Base-by-base conservation (phyloP, 2,329 filamentous ascomycete species). In the Penicillium sp. region DNA sequence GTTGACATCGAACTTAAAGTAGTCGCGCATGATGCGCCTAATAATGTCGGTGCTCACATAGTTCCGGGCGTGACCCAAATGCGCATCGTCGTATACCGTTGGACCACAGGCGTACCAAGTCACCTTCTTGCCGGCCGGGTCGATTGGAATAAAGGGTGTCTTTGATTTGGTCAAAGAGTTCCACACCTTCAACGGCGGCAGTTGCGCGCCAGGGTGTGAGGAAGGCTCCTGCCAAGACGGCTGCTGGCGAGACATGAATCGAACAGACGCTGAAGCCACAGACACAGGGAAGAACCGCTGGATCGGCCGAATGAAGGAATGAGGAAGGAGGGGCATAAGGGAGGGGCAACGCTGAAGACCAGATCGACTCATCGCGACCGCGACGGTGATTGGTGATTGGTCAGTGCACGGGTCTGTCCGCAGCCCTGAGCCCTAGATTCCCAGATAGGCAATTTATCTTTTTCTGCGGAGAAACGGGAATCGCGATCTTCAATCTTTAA, bases 11-110 rank as follows among this genome's bases (percentile, higher is more conserved):
- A 84, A 92, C 44, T 79, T 78, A 61, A 94, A 93, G 66, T 92
- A 90, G 62, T 90, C 80, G 56, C 76, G 72, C 64, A 94, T 67
- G 53, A 94, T 85, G 54, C 88, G 80, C 44, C 88, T 77, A 51
- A 94, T 80, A 48, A 94, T 88, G 63, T 95, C 88, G 30, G 85
- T 90, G 33, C 82, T 85, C 47, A 94, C 85, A 75, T 94, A 94
- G 68, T 94, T 94, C 52, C 86, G 75, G 18, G 85, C 87, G 65
- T 94, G 87, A 18, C 86, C 83, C 44, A 90, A 66, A 69, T 90
- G 85, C 45, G 82, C 77, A 66, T 88, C 82, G 61, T 89, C 85
- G 61, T 89, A 89, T 28, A 84, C 82, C 1, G 87, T 95, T 41
- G 87, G 87, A 12, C 88, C 88, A 69, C 88, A 95, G 51, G 82